Percentiles rank a stretch among this genome's conserved stretches.
Conservation (phyloP, 139 green algal genomes). For the Nannochloris sp. region DNA sequence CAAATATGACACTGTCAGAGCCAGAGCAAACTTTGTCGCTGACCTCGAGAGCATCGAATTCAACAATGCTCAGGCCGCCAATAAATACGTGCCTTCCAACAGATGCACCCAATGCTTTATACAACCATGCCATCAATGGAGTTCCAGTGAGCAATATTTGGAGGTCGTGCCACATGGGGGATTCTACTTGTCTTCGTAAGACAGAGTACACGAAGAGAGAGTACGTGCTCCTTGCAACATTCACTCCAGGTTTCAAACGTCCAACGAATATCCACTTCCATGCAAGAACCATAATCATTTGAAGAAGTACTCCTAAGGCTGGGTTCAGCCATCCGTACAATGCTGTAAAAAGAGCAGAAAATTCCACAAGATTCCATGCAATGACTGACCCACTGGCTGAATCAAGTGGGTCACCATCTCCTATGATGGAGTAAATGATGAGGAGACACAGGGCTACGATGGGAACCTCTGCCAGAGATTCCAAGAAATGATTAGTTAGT, state of each 20-base stretch:
- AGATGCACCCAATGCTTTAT: slow-evolving; percentile 14
- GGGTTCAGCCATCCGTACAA: no score
- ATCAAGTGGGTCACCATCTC: no score
- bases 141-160: slow-evolving; percentile 4
- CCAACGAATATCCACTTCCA: slow-evolving; percentile 10
- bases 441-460: no score
- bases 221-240: not conserved
- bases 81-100: slow-evolving; percentile 27
- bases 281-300: not conserved
- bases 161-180: not conserved
- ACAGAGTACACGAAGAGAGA: not conserved
- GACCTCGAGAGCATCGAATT: slow-evolving; percentile 9
- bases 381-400: no score
- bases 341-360: no score
- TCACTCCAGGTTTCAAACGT: not conserved
- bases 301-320: no score
- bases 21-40: slow-evolving; percentile 6
- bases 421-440: no score
- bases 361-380: no score
- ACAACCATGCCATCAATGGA: slow-evolving; percentile 1
- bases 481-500: no score
- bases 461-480: no score
- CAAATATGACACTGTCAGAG: slow-evolving; percentile 3
- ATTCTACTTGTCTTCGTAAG: no score
- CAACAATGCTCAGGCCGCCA: not conserved